Evolutionary conservation across 306 rosid species (phyloP).

Genomic region (Mucuna pruriens): DNA sequence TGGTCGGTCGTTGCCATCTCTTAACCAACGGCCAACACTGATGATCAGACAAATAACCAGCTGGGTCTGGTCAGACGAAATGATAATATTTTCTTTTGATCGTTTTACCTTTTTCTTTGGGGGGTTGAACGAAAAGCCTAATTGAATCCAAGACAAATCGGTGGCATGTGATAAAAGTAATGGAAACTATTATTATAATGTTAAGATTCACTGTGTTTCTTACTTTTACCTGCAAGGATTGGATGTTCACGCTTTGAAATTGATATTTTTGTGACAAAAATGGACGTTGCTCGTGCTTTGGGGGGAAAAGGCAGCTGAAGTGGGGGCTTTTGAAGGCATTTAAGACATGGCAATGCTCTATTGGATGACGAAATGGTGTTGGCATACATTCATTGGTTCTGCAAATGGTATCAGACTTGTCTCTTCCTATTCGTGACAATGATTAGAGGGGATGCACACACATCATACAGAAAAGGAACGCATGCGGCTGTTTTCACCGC

Average conservation of each 20-base stretch:
- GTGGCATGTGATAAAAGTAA: conserved; percentile 13
- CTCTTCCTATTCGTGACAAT: conserved; percentile 58
- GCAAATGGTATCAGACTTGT: conserved; percentile 41
- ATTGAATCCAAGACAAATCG: conserved; percentile 14
- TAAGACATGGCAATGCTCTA: conserved; percentile 33
- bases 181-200: background rate
- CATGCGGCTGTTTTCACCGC: conserved; percentile 56
- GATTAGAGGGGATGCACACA: conserved; percentile 51
- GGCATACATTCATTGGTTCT: conserved; percentile 44
- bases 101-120: background rate
- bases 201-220: background rate
- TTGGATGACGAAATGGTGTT: conserved; percentile 36
- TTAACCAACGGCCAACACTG: conserved; percentile 12
- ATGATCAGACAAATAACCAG: background rate
- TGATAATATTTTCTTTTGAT: background rate
- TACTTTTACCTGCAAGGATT: conserved; percentile 3
- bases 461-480: conserved; percentile 21
- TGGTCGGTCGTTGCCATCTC: background rate
- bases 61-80: background rate
- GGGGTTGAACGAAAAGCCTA: background rate
- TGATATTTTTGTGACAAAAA: background rate
- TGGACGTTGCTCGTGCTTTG: background rate
- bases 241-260: background rate
- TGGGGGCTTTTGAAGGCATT: background rate
- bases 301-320: background rate